phyloP scores from a whole-genome alignment of 257 asterid genomes.

The Thymus mandschuricus region DNA sequence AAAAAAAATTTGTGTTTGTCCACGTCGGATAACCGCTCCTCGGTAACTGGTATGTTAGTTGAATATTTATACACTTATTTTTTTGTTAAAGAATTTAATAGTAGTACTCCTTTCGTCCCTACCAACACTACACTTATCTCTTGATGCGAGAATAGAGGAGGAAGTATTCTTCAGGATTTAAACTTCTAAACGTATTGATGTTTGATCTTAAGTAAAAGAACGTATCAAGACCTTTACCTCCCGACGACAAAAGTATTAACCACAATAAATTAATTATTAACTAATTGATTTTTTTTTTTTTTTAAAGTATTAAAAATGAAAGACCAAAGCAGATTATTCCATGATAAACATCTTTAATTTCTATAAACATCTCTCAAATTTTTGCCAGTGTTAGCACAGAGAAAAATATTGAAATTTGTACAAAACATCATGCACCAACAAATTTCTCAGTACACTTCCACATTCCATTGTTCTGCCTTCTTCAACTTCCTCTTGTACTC shows the following conservation, averaged over 20 bases:
- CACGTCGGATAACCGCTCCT: neutral
- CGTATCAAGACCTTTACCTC: too few species aligned
- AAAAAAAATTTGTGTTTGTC: neutral
- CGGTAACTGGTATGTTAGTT: neutral
- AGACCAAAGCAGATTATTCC: neutral
- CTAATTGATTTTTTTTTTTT: too few species aligned
- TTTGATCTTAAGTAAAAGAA: too few species aligned
- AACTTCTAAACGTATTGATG: too few species aligned
- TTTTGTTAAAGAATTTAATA: neutral
- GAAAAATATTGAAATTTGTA: neutral
- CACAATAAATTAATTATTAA: too few species aligned
- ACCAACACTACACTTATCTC: too few species aligned
- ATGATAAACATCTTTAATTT: neutral
- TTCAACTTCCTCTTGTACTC: constrained; percentile 89
- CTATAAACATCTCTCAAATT: constrained; percentile 13
- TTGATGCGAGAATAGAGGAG: too few species aligned
- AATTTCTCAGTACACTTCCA: constrained; percentile 78
- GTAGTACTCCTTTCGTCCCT: too few species aligned
- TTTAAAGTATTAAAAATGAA: neutral
- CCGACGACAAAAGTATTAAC: too few species aligned
- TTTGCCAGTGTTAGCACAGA: neutral
- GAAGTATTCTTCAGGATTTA: too few species aligned
- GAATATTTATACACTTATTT: too few species aligned
- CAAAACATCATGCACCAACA: constrained; percentile 20
- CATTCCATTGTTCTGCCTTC: constrained; percentile 92